Base-by-base conservation (phyloP, 768 basidiomycete species). In the Russula brevipes region DNA sequence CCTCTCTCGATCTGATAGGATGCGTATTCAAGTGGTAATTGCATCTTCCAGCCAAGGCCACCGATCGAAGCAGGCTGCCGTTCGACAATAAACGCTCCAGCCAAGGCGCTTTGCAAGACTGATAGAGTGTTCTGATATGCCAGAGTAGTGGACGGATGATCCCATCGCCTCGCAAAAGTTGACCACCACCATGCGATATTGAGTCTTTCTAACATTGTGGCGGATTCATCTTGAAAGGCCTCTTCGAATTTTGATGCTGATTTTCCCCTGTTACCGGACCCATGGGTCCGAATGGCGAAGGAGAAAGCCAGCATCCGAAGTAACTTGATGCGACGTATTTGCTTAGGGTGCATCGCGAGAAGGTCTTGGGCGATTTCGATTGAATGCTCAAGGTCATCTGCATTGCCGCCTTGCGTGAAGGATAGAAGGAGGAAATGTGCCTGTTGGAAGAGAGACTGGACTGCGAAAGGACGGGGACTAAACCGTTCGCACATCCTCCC, bases 81-180 rank as follows among this genome's bases (percentile, higher is more conserved):
- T 59, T 51, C 31, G 17, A 41, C 38, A 7, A 41, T n/a, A 14
- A 44, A 35, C 7, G 39, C 16, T 19, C 39, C 41, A 16, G 31
- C 24, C 41, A 51, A 42, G 0, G 57, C 19, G 14, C 30, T 7
- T 11, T 51, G 58, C 3, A 59, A 31, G 1, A 33, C 30, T 9
- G 58, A 59, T 10, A 59, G 47, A 5, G 58, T 35, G 31, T 51
- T 59, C 39, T 9, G 49, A 44, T 59, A 59, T 16, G 58, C 58
- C 31, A 59, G 49, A 2, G 39, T 14, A 31, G 58, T 51, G 11
- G 58, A 51, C 4, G 58, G 38, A 33, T 59, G 58, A 1, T 31
- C 41, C 38, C 38, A 41, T 17, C 7, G 7, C 31, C 58, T 31
- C 24, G 49, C 47, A 52, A 59, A 42, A n/a, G 46, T 36, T 24